Evolutionary conservation across 805 yeast genomes (phyloP), one percentile per base, ranked within the genome.

Genomic region (Scheffersomyces lignosus): DNA sequence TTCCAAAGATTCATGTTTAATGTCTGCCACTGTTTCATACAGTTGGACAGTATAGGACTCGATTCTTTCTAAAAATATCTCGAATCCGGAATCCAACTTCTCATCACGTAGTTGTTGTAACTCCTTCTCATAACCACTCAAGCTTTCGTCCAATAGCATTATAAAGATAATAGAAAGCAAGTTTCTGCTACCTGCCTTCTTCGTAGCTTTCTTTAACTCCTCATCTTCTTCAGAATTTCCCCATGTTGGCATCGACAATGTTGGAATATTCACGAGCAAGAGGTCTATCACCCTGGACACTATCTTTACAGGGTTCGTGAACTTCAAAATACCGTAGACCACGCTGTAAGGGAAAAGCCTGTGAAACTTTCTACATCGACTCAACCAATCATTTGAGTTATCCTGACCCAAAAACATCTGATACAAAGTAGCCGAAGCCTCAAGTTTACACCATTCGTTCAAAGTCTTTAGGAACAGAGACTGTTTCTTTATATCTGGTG

Each of bases 271-370:
- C 22, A 66, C 87, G 66, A 93, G 77, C 47, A 91, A 79, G 40
- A 91, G 57, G 50, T 88, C 96, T 24, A 90, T 75, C 56, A 91
- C 64, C 15, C 82, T 78, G 43, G 89, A 85, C 66, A 87, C 79
- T 18, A 91, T 80, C 28, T 83, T 77, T 62, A 89, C 78, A 2
- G 99, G 98, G 53, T 91, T 91, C 0, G 98, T 87, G 41, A 83
- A 79, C 52, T 80, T 75, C 52, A 93, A 60, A 15, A 91, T 83
- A 15, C 87, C 86, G 29, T 81, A 81, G 58, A 90, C 77, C 24
- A 91, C 55, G 1, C 75, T 64, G 58, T 91, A 93, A 0, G 98
- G 99, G 64, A 91, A 78, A 41, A 87, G 53, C 22, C 72, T 64
- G 62, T 91, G 96, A 27, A 93, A 63, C 39, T 82, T 77, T 45